Percentiles rank a stretch among this genome's conserved stretches.
phyloP scores from a whole-genome alignment of 768 basidiomycete genomes.

The Gymnopilus dilepis region DNA sequence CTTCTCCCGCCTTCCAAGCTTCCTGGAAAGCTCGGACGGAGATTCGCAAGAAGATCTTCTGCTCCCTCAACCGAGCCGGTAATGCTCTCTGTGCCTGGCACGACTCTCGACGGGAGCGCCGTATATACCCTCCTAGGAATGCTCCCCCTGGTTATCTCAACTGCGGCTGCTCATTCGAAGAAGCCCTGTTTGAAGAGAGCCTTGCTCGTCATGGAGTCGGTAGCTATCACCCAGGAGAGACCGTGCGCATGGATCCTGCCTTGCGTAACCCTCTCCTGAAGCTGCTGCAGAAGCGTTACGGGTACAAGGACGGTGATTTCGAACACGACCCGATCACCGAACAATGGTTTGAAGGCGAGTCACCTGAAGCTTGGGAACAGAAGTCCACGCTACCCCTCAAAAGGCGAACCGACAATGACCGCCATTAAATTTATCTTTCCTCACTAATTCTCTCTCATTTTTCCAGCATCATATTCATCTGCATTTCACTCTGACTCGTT shows the following conservation, averaged over 20 bases:
- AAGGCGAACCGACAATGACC: constrained; percentile 40
- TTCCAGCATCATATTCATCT: constrained; percentile 6
- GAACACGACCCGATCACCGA: constrained; percentile 70
- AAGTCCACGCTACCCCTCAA: constrained; percentile 42
- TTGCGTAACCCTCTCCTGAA: constrained; percentile 80
- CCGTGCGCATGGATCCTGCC: constrained; percentile 88
- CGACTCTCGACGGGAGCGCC: constrained; percentile 84
- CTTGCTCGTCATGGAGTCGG: constrained; percentile 80
- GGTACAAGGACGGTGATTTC: constrained; percentile 86
- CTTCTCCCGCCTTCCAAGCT: constrained; percentile 55
- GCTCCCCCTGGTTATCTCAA: constrained; percentile 81
- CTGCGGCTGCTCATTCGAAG: constrained; percentile 84
- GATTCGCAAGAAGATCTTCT: constrained; percentile 71
- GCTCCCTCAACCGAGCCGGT: constrained; percentile 84
- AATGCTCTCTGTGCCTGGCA: constrained; percentile 93
- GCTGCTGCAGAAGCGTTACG: constrained; percentile 73
- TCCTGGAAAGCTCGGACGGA: constrained; percentile 79
- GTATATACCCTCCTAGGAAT: constrained; percentile 77
- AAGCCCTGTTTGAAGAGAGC: constrained; percentile 88
- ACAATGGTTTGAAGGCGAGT: constrained; percentile 73
- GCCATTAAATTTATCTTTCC: constrained; percentile 1
- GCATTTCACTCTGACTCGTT: constrained; percentile 5
- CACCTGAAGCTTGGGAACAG: constrained; percentile 66
- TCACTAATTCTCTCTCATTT: neutral
- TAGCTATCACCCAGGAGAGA: constrained; percentile 83